A percentile compares a stretch with the other conserved stretches of the same genome.
phyloP scores from a whole-genome alignment of 73 alveolate genomes.

The Tetrahymena thermophila region DNA sequence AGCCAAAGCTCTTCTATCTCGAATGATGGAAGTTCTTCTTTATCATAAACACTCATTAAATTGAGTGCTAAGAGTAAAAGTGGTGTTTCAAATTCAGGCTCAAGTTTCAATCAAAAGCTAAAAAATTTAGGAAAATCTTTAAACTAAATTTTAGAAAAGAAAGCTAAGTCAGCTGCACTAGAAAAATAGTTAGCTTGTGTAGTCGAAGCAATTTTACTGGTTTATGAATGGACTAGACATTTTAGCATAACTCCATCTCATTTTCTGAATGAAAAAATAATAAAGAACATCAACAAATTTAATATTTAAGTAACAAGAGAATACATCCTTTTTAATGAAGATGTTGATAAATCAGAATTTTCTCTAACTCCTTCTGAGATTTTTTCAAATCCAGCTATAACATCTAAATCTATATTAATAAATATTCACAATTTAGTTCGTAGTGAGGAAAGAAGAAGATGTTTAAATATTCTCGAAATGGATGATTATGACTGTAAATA shows the following conservation, averaged over 20 bases:
- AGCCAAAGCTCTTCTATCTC: not conserved
- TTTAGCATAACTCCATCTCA: not conserved
- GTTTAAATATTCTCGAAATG: not conserved
- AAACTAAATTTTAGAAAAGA: not conserved
- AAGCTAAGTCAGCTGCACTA: not conserved
- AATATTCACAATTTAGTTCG: not conserved
- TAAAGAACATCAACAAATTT: not conserved
- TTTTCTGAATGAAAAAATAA: not conserved
- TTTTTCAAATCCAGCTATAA: not conserved
- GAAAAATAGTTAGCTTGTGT: not conserved
- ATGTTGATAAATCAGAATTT: not conserved
- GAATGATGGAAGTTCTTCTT: not conserved
- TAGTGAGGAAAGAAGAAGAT: not conserved
- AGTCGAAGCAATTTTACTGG: not conserved
- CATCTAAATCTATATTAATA: not conserved
- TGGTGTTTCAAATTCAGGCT: not conserved
- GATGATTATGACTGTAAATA: not conserved
- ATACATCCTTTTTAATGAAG: not conserved
- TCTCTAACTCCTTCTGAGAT: not conserved
- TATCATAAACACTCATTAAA: not conserved
- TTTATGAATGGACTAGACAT: not conserved
- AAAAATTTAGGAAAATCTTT: not conserved
- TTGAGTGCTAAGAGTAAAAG: not conserved
- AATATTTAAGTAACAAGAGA: not conserved
- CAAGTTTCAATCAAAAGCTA: not conserved